phyloP scores from a whole-genome alignment of 352 stramenopile species.

The Sclerospora graminicola region DNA sequence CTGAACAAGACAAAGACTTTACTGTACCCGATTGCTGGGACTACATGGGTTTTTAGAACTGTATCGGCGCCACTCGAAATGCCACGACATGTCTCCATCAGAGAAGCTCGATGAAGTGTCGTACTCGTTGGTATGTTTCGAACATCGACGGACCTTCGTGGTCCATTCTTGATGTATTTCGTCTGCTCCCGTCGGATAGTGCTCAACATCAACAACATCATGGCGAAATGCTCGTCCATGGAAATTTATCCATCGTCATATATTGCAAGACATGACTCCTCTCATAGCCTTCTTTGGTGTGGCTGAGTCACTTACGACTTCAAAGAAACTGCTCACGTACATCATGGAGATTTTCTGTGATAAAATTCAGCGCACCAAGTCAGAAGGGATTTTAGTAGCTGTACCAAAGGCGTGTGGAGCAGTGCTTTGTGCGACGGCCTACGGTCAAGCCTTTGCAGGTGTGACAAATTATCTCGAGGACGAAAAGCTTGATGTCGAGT shows the following conservation, averaged over 20 bases:
- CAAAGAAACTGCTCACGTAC: conserved; percentile 26
- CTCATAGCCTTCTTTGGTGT: conserved; percentile 35
- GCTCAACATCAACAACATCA: conserved; percentile 21
- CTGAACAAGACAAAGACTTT: conserved; percentile 14
- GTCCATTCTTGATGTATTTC: conserved; percentile 34
- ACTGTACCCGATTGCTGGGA: conserved; percentile 20
- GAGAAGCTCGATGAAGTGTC: conserved; percentile 9
- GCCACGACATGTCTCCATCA: conserved; percentile 12
- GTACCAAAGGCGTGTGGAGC: too few species aligned
- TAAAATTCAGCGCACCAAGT: too few species aligned
- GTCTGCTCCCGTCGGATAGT: conserved; percentile 29
- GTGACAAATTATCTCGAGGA: too few species aligned
- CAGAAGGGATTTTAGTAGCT: too few species aligned
- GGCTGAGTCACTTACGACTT: conserved; percentile 17
- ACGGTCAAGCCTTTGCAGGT: too few species aligned
- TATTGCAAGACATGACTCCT: conserved; percentile 30
- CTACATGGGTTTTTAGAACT: conserved; percentile 22
- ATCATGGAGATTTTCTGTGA: conserved; percentile 31
- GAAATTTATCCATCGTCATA: conserved; percentile 22
- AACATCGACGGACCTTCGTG: conserved; percentile 14
- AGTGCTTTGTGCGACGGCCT: too few species aligned
- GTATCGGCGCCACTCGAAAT: conserved; percentile 14
- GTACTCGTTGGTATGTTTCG: conserved; percentile 18
- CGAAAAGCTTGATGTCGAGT: too few species aligned
- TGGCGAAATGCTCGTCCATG: conserved; percentile 36